Conservation (phyloP, 2,329 filamentous ascomycete genomes). For the Hypoxylon sp. region DNA sequence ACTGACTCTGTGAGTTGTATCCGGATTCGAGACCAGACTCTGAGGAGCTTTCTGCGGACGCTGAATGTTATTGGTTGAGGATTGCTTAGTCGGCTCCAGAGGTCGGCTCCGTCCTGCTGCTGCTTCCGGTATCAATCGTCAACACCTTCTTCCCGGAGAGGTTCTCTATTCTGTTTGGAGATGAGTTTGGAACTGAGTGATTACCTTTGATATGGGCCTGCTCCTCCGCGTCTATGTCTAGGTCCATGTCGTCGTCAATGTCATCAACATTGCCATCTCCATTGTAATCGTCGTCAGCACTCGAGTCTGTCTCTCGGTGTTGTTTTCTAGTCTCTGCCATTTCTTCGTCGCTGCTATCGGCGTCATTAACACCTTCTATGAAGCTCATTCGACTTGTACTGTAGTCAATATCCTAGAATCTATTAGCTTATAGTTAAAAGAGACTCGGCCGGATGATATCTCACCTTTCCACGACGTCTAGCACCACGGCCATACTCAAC, state of each 20-base stretch:
- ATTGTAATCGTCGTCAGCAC: constrained; percentile 44
- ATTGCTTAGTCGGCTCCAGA: background rate
- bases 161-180: constrained; percentile 2
- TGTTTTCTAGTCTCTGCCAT: constrained; percentile 38
- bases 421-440: constrained; percentile 33
- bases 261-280: constrained; percentile 43
- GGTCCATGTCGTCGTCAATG: constrained; percentile 34
- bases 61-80: background rate
- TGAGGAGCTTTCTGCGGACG: background rate
- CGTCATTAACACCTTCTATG: constrained; percentile 45
- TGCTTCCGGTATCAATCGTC: background rate
- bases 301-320: constrained; percentile 42
- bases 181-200: constrained; percentile 24
- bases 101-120: background rate
- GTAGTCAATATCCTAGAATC: constrained; percentile 58
- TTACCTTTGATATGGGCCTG: constrained; percentile 44
- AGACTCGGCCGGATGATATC: constrained; percentile 40
- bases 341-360: constrained; percentile 10
- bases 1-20: background rate
- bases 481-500: constrained; percentile 89
- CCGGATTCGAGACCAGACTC: background rate
- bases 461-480: constrained; percentile 70
- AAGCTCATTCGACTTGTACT: constrained; percentile 48
- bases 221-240: constrained; percentile 13
- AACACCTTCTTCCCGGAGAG: constrained; percentile 31